Evolutionary conservation across 305 asterid species (phyloP).

Genomic region (Fraxinus velutina): DNA sequence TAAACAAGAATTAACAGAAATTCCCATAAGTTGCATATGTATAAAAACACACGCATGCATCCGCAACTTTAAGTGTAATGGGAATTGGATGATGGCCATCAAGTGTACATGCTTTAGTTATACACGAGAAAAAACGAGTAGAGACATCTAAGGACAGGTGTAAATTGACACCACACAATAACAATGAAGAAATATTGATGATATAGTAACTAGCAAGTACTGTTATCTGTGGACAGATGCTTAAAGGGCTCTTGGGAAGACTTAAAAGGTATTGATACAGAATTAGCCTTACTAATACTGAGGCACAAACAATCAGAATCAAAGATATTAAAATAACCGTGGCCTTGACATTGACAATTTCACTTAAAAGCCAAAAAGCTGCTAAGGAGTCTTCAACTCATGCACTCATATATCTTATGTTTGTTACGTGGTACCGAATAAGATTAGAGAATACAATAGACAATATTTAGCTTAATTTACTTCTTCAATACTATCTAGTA

Average conservation of each 20-base stretch:
- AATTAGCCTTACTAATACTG: background rate
- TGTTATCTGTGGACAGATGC: background rate
- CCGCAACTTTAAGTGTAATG: background rate
- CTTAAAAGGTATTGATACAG: background rate
- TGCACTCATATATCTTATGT: background rate
- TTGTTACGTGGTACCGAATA: background rate
- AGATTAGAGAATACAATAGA: background rate
- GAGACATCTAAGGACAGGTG: background rate
- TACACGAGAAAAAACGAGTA: background rate
- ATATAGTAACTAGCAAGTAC: background rate
- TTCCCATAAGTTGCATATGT: background rate
- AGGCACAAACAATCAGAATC: background rate
- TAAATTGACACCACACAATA: background rate
- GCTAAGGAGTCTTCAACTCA: background rate
- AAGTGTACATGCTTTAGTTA: background rate
- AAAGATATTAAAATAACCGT: background rate
- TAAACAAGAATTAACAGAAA: background rate
- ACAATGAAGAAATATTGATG: background rate
- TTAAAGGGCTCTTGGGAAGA: background rate
- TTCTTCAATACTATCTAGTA: background rate
- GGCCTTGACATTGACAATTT: background rate
- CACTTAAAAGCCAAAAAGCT: background rate
- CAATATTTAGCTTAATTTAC: background rate
- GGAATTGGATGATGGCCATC: background rate
- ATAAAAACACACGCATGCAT: background rate